Base-by-base conservation (phyloP, 208 protist species). In the Trypanosoma theileri region DNA sequence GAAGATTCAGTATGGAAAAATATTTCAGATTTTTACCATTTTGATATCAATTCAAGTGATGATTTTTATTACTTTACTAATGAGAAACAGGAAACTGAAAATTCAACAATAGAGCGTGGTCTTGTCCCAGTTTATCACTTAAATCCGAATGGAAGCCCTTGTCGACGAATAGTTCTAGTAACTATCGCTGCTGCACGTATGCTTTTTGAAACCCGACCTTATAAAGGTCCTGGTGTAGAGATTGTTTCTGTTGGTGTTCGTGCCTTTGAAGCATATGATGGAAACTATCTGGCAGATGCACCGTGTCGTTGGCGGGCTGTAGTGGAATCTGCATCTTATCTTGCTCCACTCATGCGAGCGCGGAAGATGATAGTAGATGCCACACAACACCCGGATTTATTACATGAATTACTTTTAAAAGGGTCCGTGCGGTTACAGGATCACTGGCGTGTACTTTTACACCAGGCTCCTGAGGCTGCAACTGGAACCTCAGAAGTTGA, bases 211-310 rank as follows among this genome's bases (percentile, higher is more conserved):
- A 90, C 82, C 1, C 75, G 75, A 11, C 89, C 88, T 6, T 96
- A 91, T 81, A 96, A 96, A 68, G 92, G 92, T 4, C 92, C 92
- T 40, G 92, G 92, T 11, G 85, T 96, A n/a, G 89, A 96, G 75
- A 73, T 96, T 54, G 84, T 96, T 46, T 82, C 86, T 10, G 82
- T 84, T 19, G 92, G 92, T 44, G 78, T 85, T 58, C 85, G 89
- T 57, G 87, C 84, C 52, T 95, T 96, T 67, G 89, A 96, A 76
- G 75, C 75, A 55, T 95, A 95, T 68, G 88, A 95, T 67, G 79
- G 73, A 21, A 88, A 75, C 45, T 96, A 85, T 64, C 79, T 96
- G 26, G 8, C 78, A 10, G 57, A 79, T 44, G 87, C 89, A 7
- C 54, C 16, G 40, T 96, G 92, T 71, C 88, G 89, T 52, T 96